Evolutionary conservation across 2,329 filamentous ascomycete species (phyloP).

Genomic region (Fusarium brevicatenulatum): DNA sequence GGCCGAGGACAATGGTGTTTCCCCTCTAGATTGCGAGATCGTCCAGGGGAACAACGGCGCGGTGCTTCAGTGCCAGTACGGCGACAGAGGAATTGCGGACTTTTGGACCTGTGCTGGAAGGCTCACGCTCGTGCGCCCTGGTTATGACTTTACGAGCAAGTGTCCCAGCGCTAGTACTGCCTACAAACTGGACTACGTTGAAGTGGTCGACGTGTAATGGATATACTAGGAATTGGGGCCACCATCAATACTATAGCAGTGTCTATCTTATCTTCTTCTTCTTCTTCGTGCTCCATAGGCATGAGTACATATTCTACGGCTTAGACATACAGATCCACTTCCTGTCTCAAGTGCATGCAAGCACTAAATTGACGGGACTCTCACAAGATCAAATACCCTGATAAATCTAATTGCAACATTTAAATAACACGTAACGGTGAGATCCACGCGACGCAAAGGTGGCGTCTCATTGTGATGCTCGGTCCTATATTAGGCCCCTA

Average conservation of each 20-base stretch:
- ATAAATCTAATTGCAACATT: too few relatives aligned
- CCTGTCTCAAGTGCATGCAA: not conserved
- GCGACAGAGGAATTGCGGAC: fast-evolving
- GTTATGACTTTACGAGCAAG: not conserved
- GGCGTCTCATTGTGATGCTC: too few relatives aligned
- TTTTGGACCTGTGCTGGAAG: not conserved
- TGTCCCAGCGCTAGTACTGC: not conserved
- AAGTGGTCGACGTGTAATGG: not conserved
- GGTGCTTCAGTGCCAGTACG: not conserved
- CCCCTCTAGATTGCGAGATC: not conserved
- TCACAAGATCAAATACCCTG: too few relatives aligned
- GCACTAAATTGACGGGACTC: too few relatives aligned
- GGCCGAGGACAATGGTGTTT: not conserved
- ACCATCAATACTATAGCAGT: too few relatives aligned
- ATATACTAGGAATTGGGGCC: not conserved
- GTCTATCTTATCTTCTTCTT: not conserved
- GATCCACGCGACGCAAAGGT: not conserved
- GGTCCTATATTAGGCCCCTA: too few relatives aligned
- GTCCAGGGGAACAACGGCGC: not conserved
- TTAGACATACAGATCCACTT: too few relatives aligned
- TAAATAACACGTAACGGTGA: too few relatives aligned
- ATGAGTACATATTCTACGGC: not conserved
- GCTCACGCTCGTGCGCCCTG: not conserved
- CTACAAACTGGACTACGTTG: not conserved
- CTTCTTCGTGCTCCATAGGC: too few relatives aligned